Evolutionary conservation across 108 stramenopile genomes (phyloP).

Genomic region (Conticribra weissflogii): DNA sequence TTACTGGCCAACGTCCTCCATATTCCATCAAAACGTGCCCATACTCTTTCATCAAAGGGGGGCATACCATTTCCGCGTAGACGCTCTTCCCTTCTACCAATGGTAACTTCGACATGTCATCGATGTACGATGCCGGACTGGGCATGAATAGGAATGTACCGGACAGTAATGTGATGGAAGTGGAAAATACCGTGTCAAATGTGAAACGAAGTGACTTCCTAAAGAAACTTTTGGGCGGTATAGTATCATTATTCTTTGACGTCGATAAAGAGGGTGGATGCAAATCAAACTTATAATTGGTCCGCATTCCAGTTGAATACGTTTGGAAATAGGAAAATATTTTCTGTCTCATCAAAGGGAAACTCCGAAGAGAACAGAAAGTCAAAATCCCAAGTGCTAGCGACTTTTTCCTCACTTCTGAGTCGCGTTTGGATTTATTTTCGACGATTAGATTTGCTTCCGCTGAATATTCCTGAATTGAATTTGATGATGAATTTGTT

Average conservation of each 20-base stretch:
- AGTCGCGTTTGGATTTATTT: constrained; percentile 37
- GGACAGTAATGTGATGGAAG: constrained; percentile 30
- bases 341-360: constrained; percentile 20
- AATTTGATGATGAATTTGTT: neutral
- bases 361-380: constrained; percentile 12
- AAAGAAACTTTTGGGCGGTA: constrained; percentile 8
- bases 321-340: too few relatives aligned
- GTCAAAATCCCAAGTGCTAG: constrained; percentile 21
- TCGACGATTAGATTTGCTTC: constrained; percentile 39
- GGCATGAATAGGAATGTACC: constrained; percentile 41
- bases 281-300: neutral
- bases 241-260: neutral
- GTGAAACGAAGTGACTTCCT: constrained; percentile 19
- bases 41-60: constrained; percentile 46
- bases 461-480: constrained; percentile 28
- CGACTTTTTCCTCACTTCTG: constrained; percentile 23
- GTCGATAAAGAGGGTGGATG: neutral
- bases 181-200: constrained; percentile 23
- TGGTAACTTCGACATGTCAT: constrained; percentile 47
- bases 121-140: constrained; percentile 43
- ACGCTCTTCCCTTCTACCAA: constrained; percentile 46
- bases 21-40: constrained; percentile 28
- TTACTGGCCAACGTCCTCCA: constrained; percentile 45
- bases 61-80: constrained; percentile 49
- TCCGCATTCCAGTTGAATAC: too few relatives aligned